These are phyloP conservation scores for Fomitopsis pulvina DNA, from an alignment of 768 basidiomycete genomes.

Conservation along the genomic window DNA sequence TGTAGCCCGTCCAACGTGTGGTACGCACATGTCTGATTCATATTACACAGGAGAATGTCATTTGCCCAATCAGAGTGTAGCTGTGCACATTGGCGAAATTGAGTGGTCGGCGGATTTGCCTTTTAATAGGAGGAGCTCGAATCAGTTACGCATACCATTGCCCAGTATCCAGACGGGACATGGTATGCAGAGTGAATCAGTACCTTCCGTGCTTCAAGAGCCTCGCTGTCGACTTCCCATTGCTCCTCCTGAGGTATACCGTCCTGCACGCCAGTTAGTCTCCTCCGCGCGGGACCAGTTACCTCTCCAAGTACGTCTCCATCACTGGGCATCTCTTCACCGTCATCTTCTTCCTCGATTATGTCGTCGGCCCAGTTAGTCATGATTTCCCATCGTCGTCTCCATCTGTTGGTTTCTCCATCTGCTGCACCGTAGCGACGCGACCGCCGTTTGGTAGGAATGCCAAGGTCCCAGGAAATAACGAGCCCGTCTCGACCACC, in stretches of 20 bases:
- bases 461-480: slow-evolving; percentile 79
- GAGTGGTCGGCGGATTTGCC: slow-evolving; percentile 34
- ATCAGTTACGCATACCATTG: not conserved
- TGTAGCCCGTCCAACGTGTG: not conserved
- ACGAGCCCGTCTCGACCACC: slow-evolving; percentile 86
- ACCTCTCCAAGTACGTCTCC: slow-evolving; percentile 79
- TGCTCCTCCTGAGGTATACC: slow-evolving; percentile 57
- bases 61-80: slow-evolving; percentile 96
- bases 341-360: slow-evolving; percentile 63
- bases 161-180: not conserved
- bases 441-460: slow-evolving; percentile 49
- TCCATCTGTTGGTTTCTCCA: slow-evolving; percentile 19
- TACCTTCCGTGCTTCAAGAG: slow-evolving; percentile 44
- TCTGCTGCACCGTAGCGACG: slow-evolving; percentile 23
- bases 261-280: slow-evolving; percentile 18
- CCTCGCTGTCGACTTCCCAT: slow-evolving; percentile 72
- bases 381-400: slow-evolving; percentile 66
- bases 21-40: slow-evolving; percentile 74
- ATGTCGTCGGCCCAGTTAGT: slow-evolving; percentile 79
- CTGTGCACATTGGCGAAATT: slow-evolving; percentile 85
- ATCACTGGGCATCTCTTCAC: slow-evolving; percentile 55
- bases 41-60: slow-evolving; percentile 86
- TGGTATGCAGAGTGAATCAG: slow-evolving; percentile 5
- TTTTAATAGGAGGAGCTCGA: not conserved
- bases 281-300: slow-evolving; percentile 28